Base-by-base conservation (phyloP, 1,284 basidiomycete species). In the Cutaneotrichosporon mucoides region DNA sequence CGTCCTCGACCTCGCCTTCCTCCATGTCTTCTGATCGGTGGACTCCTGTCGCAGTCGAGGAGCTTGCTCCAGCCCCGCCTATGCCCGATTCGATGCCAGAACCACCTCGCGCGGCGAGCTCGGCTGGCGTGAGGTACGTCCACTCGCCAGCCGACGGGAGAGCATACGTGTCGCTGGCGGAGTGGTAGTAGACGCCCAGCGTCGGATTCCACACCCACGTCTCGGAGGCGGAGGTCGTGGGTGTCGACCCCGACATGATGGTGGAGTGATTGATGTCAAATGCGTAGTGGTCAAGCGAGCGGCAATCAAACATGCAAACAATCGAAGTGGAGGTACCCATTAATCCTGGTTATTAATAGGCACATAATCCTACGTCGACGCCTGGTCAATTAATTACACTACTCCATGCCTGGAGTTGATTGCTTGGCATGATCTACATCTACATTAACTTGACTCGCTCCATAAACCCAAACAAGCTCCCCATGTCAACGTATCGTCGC, bases 401-500 rank as follows among this genome's bases (percentile, higher is more conserved):
- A n/a, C n/a, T n/a, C n/a, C n/a, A n/a, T n/a, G n/a, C n/a, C n/a
- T n/a, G n/a, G n/a, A n/a, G n/a, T n/a, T n/a, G n/a, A n/a, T n/a
- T n/a, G n/a, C n/a, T n/a, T n/a, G n/a, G 24, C 24, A 24, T 24
- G 24, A 24, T 24, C 24, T 24, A 24, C 24, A 24, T 24, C 24
- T 24, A 24, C 24, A 24, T 24, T 24, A 53, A 2, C 37, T 24
- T 38, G 16, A 79, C 66, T 51, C 67, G 50, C 63, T 75, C 74
- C 85, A 92, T 88, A 72, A 88, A 89, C 41, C 86, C 84, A 78
- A 93, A 94, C 66, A 96, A 75, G 52, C 79, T 69, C 55, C 82
- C 78, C 77, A 97, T 82, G 66, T 90, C 86, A 33, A 97, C 89
- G 86, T 88, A 96, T 63, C 90, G 83, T 64, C 92, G 81, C 37